Evolutionary conservation across 106 monocot species (phyloP), one percentile per base, ranked within the genome.

Genomic region (Agapanthus africanus): DNA sequence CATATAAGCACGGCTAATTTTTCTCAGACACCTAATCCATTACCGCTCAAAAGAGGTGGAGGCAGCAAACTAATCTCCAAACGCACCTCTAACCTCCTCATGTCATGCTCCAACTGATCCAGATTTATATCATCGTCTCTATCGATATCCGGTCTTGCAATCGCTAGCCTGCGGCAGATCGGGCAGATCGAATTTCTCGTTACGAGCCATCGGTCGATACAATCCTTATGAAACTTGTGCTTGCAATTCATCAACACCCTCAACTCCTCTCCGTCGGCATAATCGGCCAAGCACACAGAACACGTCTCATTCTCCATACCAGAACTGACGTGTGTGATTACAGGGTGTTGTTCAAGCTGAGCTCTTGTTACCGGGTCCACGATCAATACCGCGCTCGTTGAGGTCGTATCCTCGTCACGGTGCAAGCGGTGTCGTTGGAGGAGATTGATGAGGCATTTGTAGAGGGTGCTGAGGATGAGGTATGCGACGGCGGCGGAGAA

Each of bases 181-280:
- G 73, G 73, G 15, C 73, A 74, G 11, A 65, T 37, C 2, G 37
- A 49, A 11, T 15, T 30, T 11, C 28, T 25, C 3, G 11, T 66
- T 1, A 36, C 23, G n/a, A 66, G 33, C 65, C 73, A 74, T 23
- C 21, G 21, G 51, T 74, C 63, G 50, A 74, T 60, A 19, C 73
- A 74, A 11, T 74, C 65, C 46, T 66, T 74, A 28, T 74, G 73
- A 19, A 74, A 74, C 47, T 36, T 31, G 52, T 74, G 73, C 22
- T 32, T 14, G 47, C 73, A 74, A 16, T 15, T 11, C n/a, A n/a
- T 11, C 73, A 74, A 28, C 30, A 33, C 36, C 27, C 73, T 18
- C 5, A 63, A 15, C 10, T 60, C 40, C 36, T 74, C 73, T 23
- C 73, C 73, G 2, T 19, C 50, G n/a, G 10, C 73, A 16, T 60